phyloP scores from a whole-genome alignment of 2,329 filamentous ascomycete genomes.

The Coccinonectria pachysandricola region DNA sequence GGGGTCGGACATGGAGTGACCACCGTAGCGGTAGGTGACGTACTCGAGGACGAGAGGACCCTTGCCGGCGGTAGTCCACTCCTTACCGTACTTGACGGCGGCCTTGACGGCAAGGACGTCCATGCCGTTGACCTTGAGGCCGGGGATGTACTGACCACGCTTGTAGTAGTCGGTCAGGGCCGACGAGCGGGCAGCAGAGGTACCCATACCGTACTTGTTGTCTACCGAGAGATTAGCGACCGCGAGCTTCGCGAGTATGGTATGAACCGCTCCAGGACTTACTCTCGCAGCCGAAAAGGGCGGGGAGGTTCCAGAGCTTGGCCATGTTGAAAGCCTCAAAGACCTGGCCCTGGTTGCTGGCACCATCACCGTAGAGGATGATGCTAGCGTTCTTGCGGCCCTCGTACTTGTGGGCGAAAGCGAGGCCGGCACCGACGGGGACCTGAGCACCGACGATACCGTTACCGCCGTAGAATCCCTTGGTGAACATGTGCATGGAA shows the following conservation, averaged over 20 bases:
- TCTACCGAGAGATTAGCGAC: constrained; percentile 42
- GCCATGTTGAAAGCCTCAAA: constrained; percentile 99
- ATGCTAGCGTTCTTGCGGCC: constrained; percentile 77
- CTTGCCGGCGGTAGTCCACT: constrained; percentile 73
- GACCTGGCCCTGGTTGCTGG: constrained; percentile 97
- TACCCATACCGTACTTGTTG: constrained; percentile 99
- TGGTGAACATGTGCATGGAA: constrained; percentile 99
- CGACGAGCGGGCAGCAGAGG: constrained; percentile 83
- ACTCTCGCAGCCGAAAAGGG: constrained; percentile 98
- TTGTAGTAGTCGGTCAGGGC: constrained; percentile 99
- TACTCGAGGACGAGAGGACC: constrained; percentile 96
- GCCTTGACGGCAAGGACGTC: constrained; percentile 97
- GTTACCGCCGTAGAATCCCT: constrained; percentile 97
- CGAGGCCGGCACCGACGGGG: constrained; percentile 89
- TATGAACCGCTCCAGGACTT: constrained; percentile 30
- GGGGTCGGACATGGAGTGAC: constrained; percentile 99
- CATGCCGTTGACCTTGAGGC: constrained; percentile 99
- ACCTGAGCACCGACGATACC: constrained; percentile 99
- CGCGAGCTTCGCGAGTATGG: background rate
- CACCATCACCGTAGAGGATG: constrained; percentile 93
- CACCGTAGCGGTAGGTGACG: constrained; percentile 98
- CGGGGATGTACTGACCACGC: constrained; percentile 98
- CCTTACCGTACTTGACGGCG: constrained; percentile 86
- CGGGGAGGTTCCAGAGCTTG: constrained; percentile 94
- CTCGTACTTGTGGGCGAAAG: constrained; percentile 93